Base-by-base conservation (phyloP, 1,139 yeast species). In the Yamadazyma atlantica region DNA sequence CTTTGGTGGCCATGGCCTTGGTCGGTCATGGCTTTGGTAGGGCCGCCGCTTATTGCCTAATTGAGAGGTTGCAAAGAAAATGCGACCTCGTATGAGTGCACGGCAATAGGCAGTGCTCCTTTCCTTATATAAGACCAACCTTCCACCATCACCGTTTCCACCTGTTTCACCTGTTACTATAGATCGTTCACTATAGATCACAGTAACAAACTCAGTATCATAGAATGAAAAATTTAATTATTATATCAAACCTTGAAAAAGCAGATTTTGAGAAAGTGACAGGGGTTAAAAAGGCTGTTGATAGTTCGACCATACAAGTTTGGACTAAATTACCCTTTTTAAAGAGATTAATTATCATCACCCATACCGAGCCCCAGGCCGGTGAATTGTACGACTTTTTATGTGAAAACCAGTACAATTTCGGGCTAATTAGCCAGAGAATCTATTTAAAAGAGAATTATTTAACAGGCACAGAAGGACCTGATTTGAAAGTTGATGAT, bases 301-400 rank as follows among this genome's bases (percentile, higher is more conserved):
- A 40, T 36, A 34, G 34, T 13, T 25, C 34, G 4, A 37, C 33
- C 8, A 38, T 46, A 7, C 39, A 41, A 4, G 61, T 66, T 41
- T 74, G 78, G 78, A 62, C 75, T 12, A 68, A 64, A 37, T 50
- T 74, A 32, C 66, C 76, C 4, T 70, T 67, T 39, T 55, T 73
- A 35, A 60, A 57, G 34, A 53, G 80, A 26, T 55, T 68, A 15
- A 71, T 73, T 17, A 58, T 73, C 19, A 67, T 72, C 6, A 55
- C 72, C 40, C 53, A 58, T 36, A 51, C 57, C n/a, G 72, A 63
- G 26, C 34, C 37, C 1, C 50, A 57, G 1, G 74, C 78, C 0
- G 17, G 34, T 3, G 40, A 44, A 4, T 55, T 67, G 3, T 57
- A 50, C 40, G 18, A 43, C 1, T 50, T 47, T 37, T 50, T 74